These are phyloP conservation scores for Hemileccinum impolitum DNA, from an alignment of 768 basidiomycete species.

Conservation along the genomic window DNA sequence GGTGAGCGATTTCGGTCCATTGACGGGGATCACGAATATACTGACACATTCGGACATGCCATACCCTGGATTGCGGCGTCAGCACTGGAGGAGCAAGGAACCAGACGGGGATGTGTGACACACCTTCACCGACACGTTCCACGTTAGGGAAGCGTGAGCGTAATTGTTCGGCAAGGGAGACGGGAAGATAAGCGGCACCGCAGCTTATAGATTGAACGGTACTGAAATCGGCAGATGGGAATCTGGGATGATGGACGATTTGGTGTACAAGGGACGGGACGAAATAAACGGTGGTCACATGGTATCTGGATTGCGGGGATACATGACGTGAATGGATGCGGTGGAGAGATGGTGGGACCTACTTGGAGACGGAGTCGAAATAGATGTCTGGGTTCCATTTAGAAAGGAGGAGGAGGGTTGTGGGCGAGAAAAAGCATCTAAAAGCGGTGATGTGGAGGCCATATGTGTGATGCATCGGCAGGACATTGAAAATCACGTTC, in stretches of 20 bases:
- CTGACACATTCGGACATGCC: constrained; percentile 69
- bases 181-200: constrained; percentile 70
- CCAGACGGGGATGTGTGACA: constrained; percentile 2
- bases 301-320: constrained; percentile 41
- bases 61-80: constrained; percentile 45
- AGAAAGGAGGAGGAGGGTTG: constrained; percentile 52
- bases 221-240: constrained; percentile 50
- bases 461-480: constrained; percentile 69
- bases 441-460: constrained; percentile 55
- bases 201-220: constrained; percentile 41
- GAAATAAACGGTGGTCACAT: constrained; percentile 45
- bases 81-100: background rate
- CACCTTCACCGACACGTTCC: constrained; percentile 45
- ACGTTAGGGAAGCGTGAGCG: constrained; percentile 34
- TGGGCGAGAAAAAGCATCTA: constrained; percentile 42
- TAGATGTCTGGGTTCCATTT: constrained; percentile 56
- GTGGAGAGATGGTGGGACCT: constrained; percentile 12
- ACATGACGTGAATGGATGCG: background rate
- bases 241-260: constrained; percentile 50
- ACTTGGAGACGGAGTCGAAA: constrained; percentile 59
- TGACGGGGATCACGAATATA: background rate
- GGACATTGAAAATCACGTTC: constrained; percentile 50
- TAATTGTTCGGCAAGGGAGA: constrained; percentile 45
- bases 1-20: background rate
- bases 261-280: constrained; percentile 68